phyloP scores from a whole-genome alignment of 2,329 filamentous ascomycete species.

The Trichoderma koningii region DNA sequence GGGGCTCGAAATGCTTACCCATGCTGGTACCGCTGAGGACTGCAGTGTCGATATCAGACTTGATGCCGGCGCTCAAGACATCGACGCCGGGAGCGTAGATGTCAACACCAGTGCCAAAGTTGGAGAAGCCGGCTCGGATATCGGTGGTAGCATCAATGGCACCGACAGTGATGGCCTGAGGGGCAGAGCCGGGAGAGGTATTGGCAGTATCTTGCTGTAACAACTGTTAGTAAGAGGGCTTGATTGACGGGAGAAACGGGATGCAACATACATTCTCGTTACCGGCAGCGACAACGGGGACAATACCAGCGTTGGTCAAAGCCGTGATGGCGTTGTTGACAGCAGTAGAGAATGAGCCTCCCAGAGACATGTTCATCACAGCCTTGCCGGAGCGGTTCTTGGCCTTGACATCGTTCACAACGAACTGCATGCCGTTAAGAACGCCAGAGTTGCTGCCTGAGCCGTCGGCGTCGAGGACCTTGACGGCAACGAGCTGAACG shows the following conservation, averaged over 20 bases:
- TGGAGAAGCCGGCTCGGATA: slow-evolving; percentile 56
- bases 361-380: slow-evolving; percentile 66
- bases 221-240: neutral
- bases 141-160: slow-evolving; percentile 57
- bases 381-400: slow-evolving; percentile 52
- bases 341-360: slow-evolving; percentile 51
- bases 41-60: slow-evolving; percentile 48
- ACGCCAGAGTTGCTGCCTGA: slow-evolving; percentile 46
- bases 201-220: slow-evolving; percentile 49
- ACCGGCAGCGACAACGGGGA: slow-evolving; percentile 62
- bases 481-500: slow-evolving; percentile 58
- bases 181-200: slow-evolving; percentile 57
- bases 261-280: slow-evolving; percentile 51
- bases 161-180: slow-evolving; percentile 61
- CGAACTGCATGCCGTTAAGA: slow-evolving; percentile 61
- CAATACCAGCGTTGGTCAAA: slow-evolving; percentile 53
- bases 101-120: slow-evolving; percentile 57
- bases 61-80: slow-evolving; percentile 56
- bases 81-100: slow-evolving; percentile 59
- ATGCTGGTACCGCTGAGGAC: slow-evolving; percentile 60
- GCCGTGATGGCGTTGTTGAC: slow-evolving; percentile 58
- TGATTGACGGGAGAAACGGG: neutral
- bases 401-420: slow-evolving; percentile 49
- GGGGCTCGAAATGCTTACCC: slow-evolving; percentile 39
- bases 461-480: slow-evolving; percentile 56